Base-by-base conservation (phyloP, 305 asterid species). In the Ilex paraguariensis region DNA sequence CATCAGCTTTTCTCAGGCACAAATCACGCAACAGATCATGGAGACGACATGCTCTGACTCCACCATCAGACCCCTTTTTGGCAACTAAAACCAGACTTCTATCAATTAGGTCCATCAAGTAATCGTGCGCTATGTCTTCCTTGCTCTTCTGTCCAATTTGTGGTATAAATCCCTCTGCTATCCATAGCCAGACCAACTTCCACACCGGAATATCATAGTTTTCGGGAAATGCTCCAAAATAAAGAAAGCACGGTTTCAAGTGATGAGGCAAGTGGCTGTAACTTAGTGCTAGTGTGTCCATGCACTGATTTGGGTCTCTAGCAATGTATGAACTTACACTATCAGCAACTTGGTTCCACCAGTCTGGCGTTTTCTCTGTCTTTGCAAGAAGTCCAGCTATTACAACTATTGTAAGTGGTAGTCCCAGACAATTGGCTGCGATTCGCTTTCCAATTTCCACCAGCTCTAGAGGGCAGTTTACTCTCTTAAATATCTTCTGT, bases 11-110 rank as follows among this genome's bases (percentile, higher is more conserved):
- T 33, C 10, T 60, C 32, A 70, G 57, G 61, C 83, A 78, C 0
- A 77, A 33, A 1, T 69, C 70, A 2, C 75, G 67, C 7, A 77
- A 57, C n/a, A 72, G 56, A 66, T 77, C 78, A 32, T 72, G 81
- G 21, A 69, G 62, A 14, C 63, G 56, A 42, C 78, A 72, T 2
- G 63, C 53, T 15, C 57, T 65, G 49, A 72, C 63, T 56, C 66
- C 57, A 15, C 60, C 71, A 42, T 59, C 55, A 12, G 30, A 28
- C 53, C 31, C 28, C 57, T 44, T 5, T 65, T 57, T 63, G 17
- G 53, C 70, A 39, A 45, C 60, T 40, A 69, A 17, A 12, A 76
- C 55, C 2, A 76, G 75, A 62, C 51, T 72, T 61, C 81, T 62
- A 5, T 64, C 71, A 14, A 68, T 56, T 15, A 72, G 74, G 12